Conservation (phyloP, 129 eudicot genomes). For the Flaveria bidentis region DNA sequence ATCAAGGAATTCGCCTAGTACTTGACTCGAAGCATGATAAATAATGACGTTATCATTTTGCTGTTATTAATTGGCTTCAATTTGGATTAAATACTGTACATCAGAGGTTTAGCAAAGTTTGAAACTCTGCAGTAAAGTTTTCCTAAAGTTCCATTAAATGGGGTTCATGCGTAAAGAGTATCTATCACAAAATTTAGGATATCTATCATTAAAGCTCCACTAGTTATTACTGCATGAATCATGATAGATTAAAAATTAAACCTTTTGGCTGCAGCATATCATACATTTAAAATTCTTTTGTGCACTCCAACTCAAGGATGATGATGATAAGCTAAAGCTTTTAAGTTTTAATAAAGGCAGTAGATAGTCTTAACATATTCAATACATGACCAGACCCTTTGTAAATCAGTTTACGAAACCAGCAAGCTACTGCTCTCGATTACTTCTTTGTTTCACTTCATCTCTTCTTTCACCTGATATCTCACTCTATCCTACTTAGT, state of each 20-base stretch:
- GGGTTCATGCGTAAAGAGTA: too few relatives aligned
- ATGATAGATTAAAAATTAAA: too few relatives aligned
- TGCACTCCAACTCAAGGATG: background rate
- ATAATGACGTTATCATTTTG: too few relatives aligned
- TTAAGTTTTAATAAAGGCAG: background rate
- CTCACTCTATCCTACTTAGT: background rate
- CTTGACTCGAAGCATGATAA: too few relatives aligned
- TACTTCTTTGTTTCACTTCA: background rate
- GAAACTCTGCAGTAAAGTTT: conserved; percentile 59
- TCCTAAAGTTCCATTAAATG: conserved; percentile 47
- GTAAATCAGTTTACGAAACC: background rate
- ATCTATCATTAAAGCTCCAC: too few relatives aligned
- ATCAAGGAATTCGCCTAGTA: too few relatives aligned
- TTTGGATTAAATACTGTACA: too few relatives aligned
- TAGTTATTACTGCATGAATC: too few relatives aligned
- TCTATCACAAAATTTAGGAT: too few relatives aligned
- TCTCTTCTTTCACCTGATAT: background rate
- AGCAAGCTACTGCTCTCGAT: background rate
- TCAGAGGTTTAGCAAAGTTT: background rate
- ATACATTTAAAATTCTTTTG: background rate
- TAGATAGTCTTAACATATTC: background rate
- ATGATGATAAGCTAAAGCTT: too few relatives aligned
- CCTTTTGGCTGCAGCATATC: conserved; percentile 2
- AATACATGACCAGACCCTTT: background rate
- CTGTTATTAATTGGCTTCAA: too few relatives aligned